Evolutionary conservation across 2,329 filamentous ascomycete species (phyloP).

Genomic region (Geosmithia morbida): DNA sequence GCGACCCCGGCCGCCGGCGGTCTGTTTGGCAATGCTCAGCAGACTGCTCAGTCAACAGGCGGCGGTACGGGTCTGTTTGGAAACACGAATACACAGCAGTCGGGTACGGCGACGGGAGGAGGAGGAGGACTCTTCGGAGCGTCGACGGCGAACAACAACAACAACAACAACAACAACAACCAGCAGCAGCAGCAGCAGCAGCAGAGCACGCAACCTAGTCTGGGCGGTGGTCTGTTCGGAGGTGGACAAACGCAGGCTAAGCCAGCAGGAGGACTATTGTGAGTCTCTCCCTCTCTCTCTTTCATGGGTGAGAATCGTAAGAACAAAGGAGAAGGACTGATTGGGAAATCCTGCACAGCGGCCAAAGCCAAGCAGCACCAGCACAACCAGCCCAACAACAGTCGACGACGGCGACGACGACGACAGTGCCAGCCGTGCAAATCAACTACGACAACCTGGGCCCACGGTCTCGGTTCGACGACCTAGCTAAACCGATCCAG

Average conservation of each 20-base stretch:
- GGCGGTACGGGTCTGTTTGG: background rate
- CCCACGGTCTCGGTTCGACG: constrained; percentile 82
- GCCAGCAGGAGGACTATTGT: constrained; percentile 17
- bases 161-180: no score
- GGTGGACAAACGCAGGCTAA: constrained; percentile 16
- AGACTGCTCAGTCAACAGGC: background rate
- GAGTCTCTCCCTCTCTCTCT: constrained; percentile 5
- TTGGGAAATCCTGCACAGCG: constrained; percentile 6
- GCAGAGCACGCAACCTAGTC: constrained; percentile 6
- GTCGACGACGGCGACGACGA: constrained; percentile 9
- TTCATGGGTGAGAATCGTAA: background rate
- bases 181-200: constrained; percentile 6
- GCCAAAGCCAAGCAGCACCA: constrained; percentile 10
- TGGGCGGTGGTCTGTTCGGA: constrained; percentile 12
- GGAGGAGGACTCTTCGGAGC: constrained; percentile 1
- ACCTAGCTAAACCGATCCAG: constrained; percentile 71
- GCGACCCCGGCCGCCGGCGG: constrained; percentile 6
- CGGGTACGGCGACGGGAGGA: constrained; percentile 5
- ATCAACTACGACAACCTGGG: constrained; percentile 69
- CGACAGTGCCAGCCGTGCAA: constrained; percentile 50
- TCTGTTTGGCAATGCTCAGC: constrained; percentile 4
- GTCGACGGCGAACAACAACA: constrained; percentile 3
- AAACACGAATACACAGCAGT: constrained; percentile 6
- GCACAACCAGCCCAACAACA: constrained; percentile 1
- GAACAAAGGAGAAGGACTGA: constrained; percentile 2